Base-by-base conservation (phyloP, 2,329 filamentous ascomycete genomes). In the Venturia nashicola region DNA sequence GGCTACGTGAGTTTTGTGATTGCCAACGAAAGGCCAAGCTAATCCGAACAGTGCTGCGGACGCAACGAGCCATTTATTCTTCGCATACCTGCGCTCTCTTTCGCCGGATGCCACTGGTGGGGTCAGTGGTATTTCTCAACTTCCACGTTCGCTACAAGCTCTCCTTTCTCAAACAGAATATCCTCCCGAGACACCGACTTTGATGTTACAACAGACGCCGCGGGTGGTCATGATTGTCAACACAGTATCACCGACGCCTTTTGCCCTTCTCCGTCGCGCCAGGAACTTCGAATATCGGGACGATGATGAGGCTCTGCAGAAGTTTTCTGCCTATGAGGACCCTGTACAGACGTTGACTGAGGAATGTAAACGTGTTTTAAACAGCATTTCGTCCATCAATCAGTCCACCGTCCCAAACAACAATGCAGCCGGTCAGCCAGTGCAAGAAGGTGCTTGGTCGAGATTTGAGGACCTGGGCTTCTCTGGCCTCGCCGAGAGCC, bases 201-300 rank as follows among this genome's bases (percentile, higher is more conserved):
- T 96, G 43, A 82, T 97, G 73, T 88, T 92, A 72, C 85, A 88
- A 5, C 83, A 84, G 0, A 96, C 92, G 3, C 88, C 91, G 66
- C 92, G 90, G 72, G 91, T 99, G 5, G 87, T 96, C 66, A 97
- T 99, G 92, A 92, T 97, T 67, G 94, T 99, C 23, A 90, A 97
- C 69, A 86, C 87, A 0, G 93, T 99, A 43, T 99, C 94, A 0
- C 91, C 94, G 0, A 97, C 92, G 0, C 94, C 94, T 0, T 97
- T 97, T 75, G 83, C 94, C 2, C 82, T 99, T 14, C 79, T 99
- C 54, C 89, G 94, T 66, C 86, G 94, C 69, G 91, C 92, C 57
- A 96, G 90, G 73, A 89, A 97, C 73, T 97, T 99, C 73, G 89
- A 97, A 75, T 99, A 97, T 72, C 86, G 92, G 65, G 91, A 96